A percentile compares a stretch with the other conserved stretches of the same genome.
Evolutionary conservation across 2,329 filamentous ascomycete species (phyloP).

Genomic region (Colletotrichum cordylinicola): DNA sequence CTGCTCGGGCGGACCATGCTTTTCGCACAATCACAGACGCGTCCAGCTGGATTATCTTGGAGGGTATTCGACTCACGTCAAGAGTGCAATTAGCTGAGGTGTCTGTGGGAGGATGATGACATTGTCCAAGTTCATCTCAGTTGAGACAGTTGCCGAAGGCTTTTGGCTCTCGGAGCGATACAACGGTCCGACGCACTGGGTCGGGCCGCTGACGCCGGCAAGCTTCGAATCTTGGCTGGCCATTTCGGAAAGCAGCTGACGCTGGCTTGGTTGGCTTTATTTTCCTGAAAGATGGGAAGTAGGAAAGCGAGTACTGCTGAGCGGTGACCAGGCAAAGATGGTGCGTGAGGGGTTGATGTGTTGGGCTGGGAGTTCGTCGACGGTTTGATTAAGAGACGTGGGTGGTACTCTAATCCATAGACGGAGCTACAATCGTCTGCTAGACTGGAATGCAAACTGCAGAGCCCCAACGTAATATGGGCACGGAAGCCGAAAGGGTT

Average conservation of each 20-base stretch:
- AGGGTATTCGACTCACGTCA: slow-evolving; percentile 74
- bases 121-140: slow-evolving; percentile 80
- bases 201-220: slow-evolving; percentile 28
- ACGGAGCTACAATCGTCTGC: neutral
- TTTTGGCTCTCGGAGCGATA: slow-evolving; percentile 81
- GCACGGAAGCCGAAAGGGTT: neutral
- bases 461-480: neutral
- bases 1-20: neutral
- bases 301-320: neutral
- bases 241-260: neutral
- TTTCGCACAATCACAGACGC: neutral
- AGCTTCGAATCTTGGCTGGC: slow-evolving; percentile 7
- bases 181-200: slow-evolving; percentile 77
- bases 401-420: neutral
- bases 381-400: neutral
- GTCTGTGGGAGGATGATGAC: slow-evolving; percentile 92
- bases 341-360: neutral
- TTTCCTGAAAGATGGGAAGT: neutral
- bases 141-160: slow-evolving; percentile 88
- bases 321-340: neutral
- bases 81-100: slow-evolving; percentile 92
- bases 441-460: neutral
- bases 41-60: neutral
- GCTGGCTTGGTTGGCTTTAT: neutral
- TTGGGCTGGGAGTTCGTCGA: neutral